Conservation (phyloP, 371 early-diverging fungal species). For the Mortierella sp. region DNA sequence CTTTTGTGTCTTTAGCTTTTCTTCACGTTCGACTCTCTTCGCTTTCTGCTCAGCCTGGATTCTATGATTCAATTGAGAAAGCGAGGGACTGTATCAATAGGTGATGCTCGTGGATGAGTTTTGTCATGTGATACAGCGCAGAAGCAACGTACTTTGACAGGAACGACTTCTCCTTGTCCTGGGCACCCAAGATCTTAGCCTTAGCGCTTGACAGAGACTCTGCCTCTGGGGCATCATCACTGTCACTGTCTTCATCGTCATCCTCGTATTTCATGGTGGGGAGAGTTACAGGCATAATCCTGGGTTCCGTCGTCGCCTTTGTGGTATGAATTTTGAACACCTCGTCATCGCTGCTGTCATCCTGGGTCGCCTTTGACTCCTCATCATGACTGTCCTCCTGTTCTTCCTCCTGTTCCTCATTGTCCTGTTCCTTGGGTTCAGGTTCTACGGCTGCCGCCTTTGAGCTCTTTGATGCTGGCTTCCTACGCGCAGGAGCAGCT, state of each 20-base stretch:
- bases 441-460: slow-evolving; percentile 17
- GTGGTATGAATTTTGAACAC: slow-evolving; percentile 53
- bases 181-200: slow-evolving; percentile 33
- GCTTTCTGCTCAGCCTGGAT: slow-evolving; percentile 52
- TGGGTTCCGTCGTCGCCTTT: slow-evolving; percentile 23
- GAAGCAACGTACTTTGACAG: slow-evolving; percentile 43
- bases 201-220: slow-evolving; percentile 49
- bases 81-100: background rate
- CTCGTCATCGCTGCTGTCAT: slow-evolving; percentile 32
- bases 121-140: background rate
- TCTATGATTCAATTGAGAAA: slow-evolving; percentile 4
- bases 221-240: slow-evolving; percentile 50
- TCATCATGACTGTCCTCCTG: slow-evolving; percentile 12
- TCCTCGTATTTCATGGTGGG: slow-evolving; percentile 41
- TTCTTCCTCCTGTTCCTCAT: slow-evolving; percentile 10
- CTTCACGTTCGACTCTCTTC: slow-evolving; percentile 45
- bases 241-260: slow-evolving; percentile 37
- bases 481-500: slow-evolving; percentile 10
- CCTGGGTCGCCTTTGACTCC: slow-evolving; percentile 3
- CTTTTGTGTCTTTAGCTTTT: slow-evolving; percentile 47
- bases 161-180: slow-evolving; percentile 49
- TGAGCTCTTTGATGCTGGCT: slow-evolving; percentile 10
- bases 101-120: too few species aligned
- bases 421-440: slow-evolving; percentile 19
- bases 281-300: slow-evolving; percentile 25